phyloP scores from a whole-genome alignment of 2,329 filamentous ascomycete genomes.

The Elsinoe necatrix region DNA sequence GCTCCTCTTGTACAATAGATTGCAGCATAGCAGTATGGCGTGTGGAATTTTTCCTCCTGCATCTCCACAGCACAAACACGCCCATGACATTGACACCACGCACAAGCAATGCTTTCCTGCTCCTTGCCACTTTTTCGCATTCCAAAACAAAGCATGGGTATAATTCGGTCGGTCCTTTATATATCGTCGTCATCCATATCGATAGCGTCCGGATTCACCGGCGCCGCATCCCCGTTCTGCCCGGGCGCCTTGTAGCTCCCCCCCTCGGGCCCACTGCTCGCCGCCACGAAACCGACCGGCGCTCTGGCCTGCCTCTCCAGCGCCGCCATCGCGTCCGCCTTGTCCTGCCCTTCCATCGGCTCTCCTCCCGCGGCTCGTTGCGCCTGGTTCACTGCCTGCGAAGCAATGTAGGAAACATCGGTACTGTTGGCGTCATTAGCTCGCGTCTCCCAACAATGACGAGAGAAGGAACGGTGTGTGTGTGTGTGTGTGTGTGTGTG shows the following conservation, averaged over 20 bases:
- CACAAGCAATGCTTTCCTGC: too few relatives aligned
- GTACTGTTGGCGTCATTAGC: constrained; percentile 49
- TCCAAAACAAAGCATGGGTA: neutral
- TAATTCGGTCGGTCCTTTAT: neutral
- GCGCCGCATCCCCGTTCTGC: constrained; percentile 17
- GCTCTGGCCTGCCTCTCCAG: constrained; percentile 82
- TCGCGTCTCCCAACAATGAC: constrained; percentile 11
- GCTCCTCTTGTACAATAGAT: neutral
- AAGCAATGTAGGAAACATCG: constrained; percentile 96
- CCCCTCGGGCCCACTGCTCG: constrained; percentile 50
- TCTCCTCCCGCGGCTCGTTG: constrained; percentile 35
- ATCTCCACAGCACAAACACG: too few relatives aligned
- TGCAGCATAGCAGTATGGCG: neutral
- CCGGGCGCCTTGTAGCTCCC: constrained; percentile 22
- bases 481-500: too few relatives aligned
- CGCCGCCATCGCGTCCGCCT: constrained; percentile 77
- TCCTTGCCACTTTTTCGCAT: too few relatives aligned
- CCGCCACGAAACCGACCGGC: constrained; percentile 82
- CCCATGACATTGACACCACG: too few relatives aligned
- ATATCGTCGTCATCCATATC: constrained; percentile 28
- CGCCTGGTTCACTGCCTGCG: constrained; percentile 82
- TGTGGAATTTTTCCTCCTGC: too few relatives aligned
- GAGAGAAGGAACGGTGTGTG: too few relatives aligned
- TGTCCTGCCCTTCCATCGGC: constrained; percentile 40
- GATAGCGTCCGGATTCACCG: constrained; percentile 27